Evolutionary conservation across 116 monocot genomes (phyloP).

Genomic region (Papilionanthe hybrid): DNA sequence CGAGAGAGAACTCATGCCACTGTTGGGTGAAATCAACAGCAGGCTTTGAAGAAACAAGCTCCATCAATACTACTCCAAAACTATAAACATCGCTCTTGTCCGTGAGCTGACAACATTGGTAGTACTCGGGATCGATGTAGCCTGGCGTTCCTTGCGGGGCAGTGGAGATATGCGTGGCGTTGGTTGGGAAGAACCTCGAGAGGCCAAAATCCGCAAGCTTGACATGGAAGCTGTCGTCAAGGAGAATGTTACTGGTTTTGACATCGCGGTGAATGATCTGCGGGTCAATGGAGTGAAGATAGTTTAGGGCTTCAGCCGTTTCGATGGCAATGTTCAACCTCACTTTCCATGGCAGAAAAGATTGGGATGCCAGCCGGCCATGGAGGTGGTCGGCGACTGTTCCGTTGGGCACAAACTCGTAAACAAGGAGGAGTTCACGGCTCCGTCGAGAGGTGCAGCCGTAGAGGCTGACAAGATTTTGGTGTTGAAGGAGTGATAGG

Average conservation of each 20-base stretch:
- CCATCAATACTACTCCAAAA: conserved; percentile 39
- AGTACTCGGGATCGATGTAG: conserved; percentile 38
- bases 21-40: conserved; percentile 33
- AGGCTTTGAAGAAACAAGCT: conserved; percentile 40
- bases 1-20: conserved; percentile 29
- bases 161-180: conserved; percentile 40
- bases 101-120: conserved; percentile 36
- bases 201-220: conserved; percentile 47
- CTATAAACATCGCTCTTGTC: conserved; percentile 50
- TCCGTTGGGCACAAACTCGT: conserved; percentile 38
- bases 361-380: conserved; percentile 16
- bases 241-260: conserved; percentile 27
- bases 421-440: conserved; percentile 42
- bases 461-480: conserved; percentile 32
- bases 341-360: conserved; percentile 21
- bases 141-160: conserved; percentile 51
- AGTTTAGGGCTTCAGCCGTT: conserved; percentile 33
- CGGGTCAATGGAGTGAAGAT: conserved; percentile 39
- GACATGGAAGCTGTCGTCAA: conserved; percentile 33
- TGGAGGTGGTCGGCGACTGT: conserved; percentile 47
- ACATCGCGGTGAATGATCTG: conserved; percentile 28
- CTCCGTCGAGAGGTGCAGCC: conserved; percentile 44
- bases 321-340: conserved; percentile 35
- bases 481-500: conserved; percentile 20
- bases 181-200: conserved; percentile 27